Conservation (phyloP, 1,284 basidiomycete species). For the Cerioporus squamosus region DNA sequence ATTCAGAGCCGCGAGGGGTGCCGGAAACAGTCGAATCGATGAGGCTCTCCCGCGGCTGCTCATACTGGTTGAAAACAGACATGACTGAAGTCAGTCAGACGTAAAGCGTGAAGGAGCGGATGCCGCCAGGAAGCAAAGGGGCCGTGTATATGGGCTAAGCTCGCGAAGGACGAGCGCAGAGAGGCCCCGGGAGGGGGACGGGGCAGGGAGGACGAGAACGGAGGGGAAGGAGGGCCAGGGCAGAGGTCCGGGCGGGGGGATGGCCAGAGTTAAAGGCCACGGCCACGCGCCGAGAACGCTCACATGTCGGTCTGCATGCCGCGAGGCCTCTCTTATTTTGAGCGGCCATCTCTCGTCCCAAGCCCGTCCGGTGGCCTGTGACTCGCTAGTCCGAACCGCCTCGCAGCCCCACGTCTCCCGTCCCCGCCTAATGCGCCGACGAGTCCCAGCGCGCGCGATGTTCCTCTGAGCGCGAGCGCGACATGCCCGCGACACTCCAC, state of each 20-base stretch:
- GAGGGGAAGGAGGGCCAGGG: neutral
- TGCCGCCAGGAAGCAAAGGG: neutral
- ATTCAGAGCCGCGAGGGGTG: constrained; percentile 15
- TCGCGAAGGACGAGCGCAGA: neutral
- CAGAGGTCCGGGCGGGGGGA: neutral
- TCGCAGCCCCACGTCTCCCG: no score
- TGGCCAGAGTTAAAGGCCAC: neutral
- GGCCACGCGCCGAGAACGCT: neutral
- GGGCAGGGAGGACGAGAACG: neutral
- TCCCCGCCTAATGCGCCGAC: no score
- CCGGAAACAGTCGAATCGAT: constrained; percentile 3
- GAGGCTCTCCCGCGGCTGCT: constrained; percentile 2
- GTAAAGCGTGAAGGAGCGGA: neutral
- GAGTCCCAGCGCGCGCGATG: no score
- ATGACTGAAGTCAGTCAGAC: neutral
- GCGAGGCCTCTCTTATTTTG: neutral
- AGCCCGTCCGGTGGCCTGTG: no score
- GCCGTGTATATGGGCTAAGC: neutral
- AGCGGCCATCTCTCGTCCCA: neutral
- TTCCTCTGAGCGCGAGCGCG: no score
- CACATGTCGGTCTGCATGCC: neutral
- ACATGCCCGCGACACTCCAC: no score
- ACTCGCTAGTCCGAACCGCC: no score
- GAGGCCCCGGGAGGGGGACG: neutral
- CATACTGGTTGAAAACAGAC: neutral